Evolutionary conservation across 768 basidiomycete species (phyloP).

Genomic region (Macrocybe gigantea): DNA sequence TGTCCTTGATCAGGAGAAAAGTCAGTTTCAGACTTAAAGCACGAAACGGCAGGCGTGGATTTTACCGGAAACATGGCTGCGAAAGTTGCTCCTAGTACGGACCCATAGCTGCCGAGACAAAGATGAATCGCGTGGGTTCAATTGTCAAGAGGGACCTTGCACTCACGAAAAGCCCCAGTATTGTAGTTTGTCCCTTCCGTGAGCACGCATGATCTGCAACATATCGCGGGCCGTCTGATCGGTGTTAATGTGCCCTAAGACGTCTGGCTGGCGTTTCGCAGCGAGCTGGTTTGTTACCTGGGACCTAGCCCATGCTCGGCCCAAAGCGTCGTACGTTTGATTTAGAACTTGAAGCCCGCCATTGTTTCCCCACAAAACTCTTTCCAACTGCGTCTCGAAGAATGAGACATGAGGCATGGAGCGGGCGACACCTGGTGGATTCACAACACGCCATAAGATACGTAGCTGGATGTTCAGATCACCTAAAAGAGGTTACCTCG

Average conservation of each 20-base stretch:
- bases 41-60: neutral
- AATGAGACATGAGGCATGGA: slow-evolving; percentile 29
- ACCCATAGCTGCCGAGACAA: slow-evolving; percentile 16
- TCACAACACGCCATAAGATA: neutral
- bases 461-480: neutral
- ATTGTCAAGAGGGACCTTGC: no score
- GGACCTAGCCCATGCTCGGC: slow-evolving; percentile 25
- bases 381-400: slow-evolving; percentile 28
- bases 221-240: slow-evolving; percentile 34
- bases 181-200: slow-evolving; percentile 25
- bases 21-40: neutral
- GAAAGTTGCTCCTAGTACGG: slow-evolving; percentile 20
- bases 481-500: slow-evolving; percentile 23
- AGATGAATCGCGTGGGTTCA: neutral
- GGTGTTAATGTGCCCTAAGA: slow-evolving; percentile 25
- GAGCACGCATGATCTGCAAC: slow-evolving; percentile 25
- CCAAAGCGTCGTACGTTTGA: slow-evolving; percentile 16
- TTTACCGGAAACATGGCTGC: slow-evolving; percentile 22
- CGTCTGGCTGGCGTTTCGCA: slow-evolving; percentile 20
- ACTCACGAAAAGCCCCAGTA: slow-evolving; percentile 27
- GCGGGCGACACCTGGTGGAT: slow-evolving; percentile 22
- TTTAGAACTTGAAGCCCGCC: slow-evolving; percentile 14
- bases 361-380: slow-evolving; percentile 18
- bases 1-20: slow-evolving; percentile 19
- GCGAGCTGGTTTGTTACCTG: slow-evolving; percentile 26